These are phyloP conservation scores for Coniella lustricola DNA, from an alignment of 2,329 filamentous ascomycete genomes.

Conservation along the genomic window DNA sequence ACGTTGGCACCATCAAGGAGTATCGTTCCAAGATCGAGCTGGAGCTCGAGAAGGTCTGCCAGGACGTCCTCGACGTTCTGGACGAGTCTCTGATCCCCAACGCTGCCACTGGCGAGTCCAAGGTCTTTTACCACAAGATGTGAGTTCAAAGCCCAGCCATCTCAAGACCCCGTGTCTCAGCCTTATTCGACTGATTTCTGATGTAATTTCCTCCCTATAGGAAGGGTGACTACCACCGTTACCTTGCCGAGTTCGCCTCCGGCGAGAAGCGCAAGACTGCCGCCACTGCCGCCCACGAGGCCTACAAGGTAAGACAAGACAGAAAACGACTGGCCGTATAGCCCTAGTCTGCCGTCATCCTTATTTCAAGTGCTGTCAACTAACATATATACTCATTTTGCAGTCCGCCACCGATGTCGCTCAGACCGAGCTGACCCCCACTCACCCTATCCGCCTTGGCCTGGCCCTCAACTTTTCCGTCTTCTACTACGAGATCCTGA, in stretches of 20 bases:
- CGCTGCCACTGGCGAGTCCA: slow-evolving; percentile 94
- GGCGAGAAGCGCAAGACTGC: slow-evolving; percentile 88
- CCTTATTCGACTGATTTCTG: neutral
- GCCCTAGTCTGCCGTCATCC: neutral
- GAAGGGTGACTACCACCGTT: slow-evolving; percentile 97
- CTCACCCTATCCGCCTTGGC: slow-evolving; percentile 95
- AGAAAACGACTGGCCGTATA: neutral
- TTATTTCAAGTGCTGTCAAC: neutral
- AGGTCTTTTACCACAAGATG: slow-evolving; percentile 99
- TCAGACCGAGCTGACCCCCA: slow-evolving; percentile 93
- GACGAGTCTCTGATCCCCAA: slow-evolving; percentile 92
- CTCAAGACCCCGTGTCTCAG: neutral
- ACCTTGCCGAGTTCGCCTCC: slow-evolving; percentile 86
- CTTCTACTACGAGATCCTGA: slow-evolving; percentile 99
- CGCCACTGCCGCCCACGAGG: slow-evolving; percentile 82
- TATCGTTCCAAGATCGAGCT: slow-evolving; percentile 98
- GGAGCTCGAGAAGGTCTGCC: slow-evolving; percentile 95
- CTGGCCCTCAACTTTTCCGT: slow-evolving; percentile 98
- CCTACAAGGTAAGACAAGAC: slow-evolving; percentile 75
- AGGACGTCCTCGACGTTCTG: slow-evolving; percentile 93
- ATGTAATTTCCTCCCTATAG: slow-evolving; percentile 37
- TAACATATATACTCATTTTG: slow-evolving; percentile 30
- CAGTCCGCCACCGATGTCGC: slow-evolving; percentile 93
- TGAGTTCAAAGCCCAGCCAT: slow-evolving; percentile 41
- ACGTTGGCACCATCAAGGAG: slow-evolving; percentile 87